Base-by-base conservation (phyloP, 208 protist species). In the Acanthamoeba lugdunensis region DNA sequence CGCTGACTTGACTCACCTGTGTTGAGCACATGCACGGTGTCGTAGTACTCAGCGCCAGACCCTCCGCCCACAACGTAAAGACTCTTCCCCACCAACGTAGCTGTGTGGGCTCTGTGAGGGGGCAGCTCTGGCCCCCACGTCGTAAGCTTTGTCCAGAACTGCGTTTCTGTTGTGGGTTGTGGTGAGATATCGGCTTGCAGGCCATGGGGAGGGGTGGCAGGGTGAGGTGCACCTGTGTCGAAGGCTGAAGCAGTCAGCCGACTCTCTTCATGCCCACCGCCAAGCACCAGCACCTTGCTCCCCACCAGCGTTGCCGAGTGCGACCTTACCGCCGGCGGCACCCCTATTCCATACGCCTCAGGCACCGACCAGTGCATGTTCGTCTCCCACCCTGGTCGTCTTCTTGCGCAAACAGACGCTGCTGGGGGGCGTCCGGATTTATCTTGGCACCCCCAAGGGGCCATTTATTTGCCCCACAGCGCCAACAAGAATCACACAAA, bases 281-380 rank as follows among this genome's bases (percentile, higher is more conserved):
- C 90, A 48, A 94, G 85, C 25, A 94, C 21, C n/a, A 84, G 56
- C 16, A 94, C 6, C 41, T 73, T 84, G 25, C 52, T 63, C 58
- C 90, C 75, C 2, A 94, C 75, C 52, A 94, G 48, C 11, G 69
- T 88, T 3, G 75, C n/a, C 0, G 90, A 30, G 75, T 94, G 90
- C 33, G 81, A 89, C 28, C 50, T 13, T 4, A 89, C 50, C 21
- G 81, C 54, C 5, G 5, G 6, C 56, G 25, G 81, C 0, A 41
- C 30, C 7, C 1, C 50, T 4, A 14, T 13, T 4, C 54, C 81
- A 6, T 67, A 14, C 1, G 30, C n/a, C 16, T n/a, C 81, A 18
- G 81, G 54, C 30, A 8, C 52, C 0, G 81, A 89, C 81, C 81
- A 89, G 28, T 89, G 56, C 81, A 89, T 89, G 28, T 1, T 37